These are phyloP conservation scores for Quaeritorhiza haematococci DNA, from an alignment of 371 early-diverging fungal genomes.

Conservation along the genomic window DNA sequence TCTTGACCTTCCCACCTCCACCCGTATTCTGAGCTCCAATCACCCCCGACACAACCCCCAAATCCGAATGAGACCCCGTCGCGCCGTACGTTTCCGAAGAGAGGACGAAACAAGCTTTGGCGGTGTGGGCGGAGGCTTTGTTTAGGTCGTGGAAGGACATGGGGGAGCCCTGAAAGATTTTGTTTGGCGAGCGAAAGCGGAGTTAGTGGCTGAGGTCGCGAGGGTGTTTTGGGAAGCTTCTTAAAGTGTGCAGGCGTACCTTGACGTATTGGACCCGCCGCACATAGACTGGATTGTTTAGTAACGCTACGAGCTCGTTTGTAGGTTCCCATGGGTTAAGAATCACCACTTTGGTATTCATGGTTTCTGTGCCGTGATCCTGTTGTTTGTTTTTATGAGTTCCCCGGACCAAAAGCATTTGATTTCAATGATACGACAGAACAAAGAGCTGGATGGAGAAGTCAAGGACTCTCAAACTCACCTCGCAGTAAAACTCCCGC, in stretches of 20 bases:
- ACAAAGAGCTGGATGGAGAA: background rate
- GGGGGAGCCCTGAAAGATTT: too few relatives aligned
- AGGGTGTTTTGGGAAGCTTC: too few relatives aligned
- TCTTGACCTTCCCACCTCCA: constrained; percentile 3
- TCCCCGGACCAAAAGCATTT: too few relatives aligned
- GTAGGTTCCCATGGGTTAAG: constrained; percentile 47
- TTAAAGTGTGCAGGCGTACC: too few relatives aligned
- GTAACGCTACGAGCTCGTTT: constrained; percentile 31
- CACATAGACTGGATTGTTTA: constrained; percentile 50
- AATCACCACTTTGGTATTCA: constrained; percentile 48
- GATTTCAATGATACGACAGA: background rate
- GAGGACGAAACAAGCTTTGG: constrained; percentile 58
- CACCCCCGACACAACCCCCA: constrained; percentile 24
- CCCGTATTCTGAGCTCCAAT: too few relatives aligned
- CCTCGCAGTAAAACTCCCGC: constrained; percentile 66
- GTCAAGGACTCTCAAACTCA: background rate
- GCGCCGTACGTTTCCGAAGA: too few relatives aligned
- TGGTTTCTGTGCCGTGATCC: constrained; percentile 24
- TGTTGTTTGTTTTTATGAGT: too few relatives aligned
- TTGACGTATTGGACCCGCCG: constrained; percentile 61
- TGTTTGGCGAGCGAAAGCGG: too few relatives aligned
- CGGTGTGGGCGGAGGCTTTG: constrained; percentile 38
- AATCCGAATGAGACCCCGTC: constrained; percentile 29
- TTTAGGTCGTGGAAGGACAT: constrained; percentile 51
- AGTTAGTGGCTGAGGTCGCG: too few relatives aligned